These are phyloP conservation scores for Pochonia chlamydosporia DNA, from an alignment of 2,329 filamentous ascomycete species.

Conservation along the genomic window DNA sequence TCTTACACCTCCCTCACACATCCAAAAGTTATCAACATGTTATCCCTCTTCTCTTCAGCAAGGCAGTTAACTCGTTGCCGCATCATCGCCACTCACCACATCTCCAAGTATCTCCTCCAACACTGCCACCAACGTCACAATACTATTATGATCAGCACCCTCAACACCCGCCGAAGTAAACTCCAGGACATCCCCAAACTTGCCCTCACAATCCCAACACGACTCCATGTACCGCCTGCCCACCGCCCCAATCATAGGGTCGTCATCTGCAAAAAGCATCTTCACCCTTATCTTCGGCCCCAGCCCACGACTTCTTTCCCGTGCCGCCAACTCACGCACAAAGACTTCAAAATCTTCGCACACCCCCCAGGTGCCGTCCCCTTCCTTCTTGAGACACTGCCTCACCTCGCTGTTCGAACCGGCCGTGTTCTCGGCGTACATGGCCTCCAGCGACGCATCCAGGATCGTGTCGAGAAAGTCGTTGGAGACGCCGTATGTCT, in stretches of 20 bases:
- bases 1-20: no score
- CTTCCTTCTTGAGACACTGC: constrained; percentile 13
- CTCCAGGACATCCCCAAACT: constrained; percentile 10
- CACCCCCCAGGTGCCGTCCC: constrained; percentile 8
- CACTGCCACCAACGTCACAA: constrained; percentile 8
- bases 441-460: background rate
- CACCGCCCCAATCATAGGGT: constrained; percentile 11
- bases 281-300: constrained; percentile 8
- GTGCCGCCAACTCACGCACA: constrained; percentile 6
- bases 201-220: constrained; percentile 10
- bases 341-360: constrained; percentile 11
- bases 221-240: constrained; percentile 13
- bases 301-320: background rate
- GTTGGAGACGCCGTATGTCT: background rate
- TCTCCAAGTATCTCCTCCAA: constrained; percentile 5
- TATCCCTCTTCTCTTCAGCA: no score
- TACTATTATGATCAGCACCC: constrained; percentile 12
- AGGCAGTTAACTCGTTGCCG: no score
- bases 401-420: constrained; percentile 15
- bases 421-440: constrained; percentile 14
- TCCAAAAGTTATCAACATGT: no score
- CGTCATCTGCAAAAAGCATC: constrained; percentile 11
- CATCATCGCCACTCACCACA: no score
- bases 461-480: background rate
- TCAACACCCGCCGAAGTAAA: constrained; percentile 7